Evolutionary conservation across 2,329 filamentous ascomycete species (phyloP).

Genomic region (Hymenoscyphus repandus): DNA sequence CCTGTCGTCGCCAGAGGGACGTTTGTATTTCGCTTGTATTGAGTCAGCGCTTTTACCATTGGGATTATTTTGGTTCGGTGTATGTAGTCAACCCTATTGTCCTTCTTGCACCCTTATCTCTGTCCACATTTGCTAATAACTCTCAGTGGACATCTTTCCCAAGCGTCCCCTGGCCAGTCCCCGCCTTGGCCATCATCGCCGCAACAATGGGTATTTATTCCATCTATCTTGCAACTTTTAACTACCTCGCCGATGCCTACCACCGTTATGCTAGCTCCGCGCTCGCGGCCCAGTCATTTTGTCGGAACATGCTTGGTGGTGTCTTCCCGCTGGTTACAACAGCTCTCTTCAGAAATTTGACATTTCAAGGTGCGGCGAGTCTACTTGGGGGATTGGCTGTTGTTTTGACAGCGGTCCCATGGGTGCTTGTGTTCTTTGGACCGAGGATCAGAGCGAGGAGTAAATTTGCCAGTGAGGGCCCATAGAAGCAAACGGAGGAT

Average conservation of each 20-base stretch:
- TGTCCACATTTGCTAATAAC: conserved; percentile 41
- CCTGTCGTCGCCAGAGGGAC: conserved; percentile 59
- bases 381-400: conserved; percentile 66
- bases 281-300: conserved; percentile 80
- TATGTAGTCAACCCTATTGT: neutral
- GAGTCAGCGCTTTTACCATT: conserved; percentile 70
- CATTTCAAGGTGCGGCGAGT: conserved; percentile 65
- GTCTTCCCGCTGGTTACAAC: conserved; percentile 73
- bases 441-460: conserved; percentile 69
- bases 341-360: conserved; percentile 67
- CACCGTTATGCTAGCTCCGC: conserved; percentile 80
- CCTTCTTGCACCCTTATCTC: neutral
- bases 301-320: conserved; percentile 77
- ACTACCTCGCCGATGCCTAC: conserved; percentile 87
- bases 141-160: conserved; percentile 53
- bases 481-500: too few species aligned
- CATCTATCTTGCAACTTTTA: conserved; percentile 85
- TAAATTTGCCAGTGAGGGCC: conserved; percentile 54
- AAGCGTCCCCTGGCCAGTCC: conserved; percentile 65
- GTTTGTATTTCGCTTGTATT: conserved; percentile 79
- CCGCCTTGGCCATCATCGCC: conserved; percentile 63
- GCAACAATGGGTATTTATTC: conserved; percentile 83
- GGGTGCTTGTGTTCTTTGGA: conserved; percentile 77
- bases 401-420: conserved; percentile 74
- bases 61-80: conserved; percentile 65